Evolutionary conservation across 1,284 basidiomycete genomes (phyloP).

Genomic region (Pisolithus thermaeus): DNA sequence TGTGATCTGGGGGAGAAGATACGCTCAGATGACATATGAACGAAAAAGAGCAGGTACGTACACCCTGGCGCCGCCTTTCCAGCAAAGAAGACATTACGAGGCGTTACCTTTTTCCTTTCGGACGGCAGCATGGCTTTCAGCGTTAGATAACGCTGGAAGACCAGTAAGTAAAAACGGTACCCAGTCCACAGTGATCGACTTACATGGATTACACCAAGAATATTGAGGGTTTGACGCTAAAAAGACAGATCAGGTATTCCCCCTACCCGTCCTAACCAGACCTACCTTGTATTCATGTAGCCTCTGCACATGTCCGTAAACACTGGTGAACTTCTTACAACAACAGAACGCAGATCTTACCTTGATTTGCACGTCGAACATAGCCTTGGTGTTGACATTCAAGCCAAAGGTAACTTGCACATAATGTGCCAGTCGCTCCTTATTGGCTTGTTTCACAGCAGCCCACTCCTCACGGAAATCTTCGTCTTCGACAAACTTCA

Average conservation of each 20-base stretch:
- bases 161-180: slow-evolving; percentile 4
- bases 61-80: slow-evolving; percentile 84
- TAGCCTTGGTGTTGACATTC: slow-evolving; percentile 69
- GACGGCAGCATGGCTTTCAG: slow-evolving; percentile 74
- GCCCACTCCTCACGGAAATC: slow-evolving; percentile 76
- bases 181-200: slow-evolving; percentile 16
- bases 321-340: not conserved
- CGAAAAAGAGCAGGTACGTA: slow-evolving; percentile 31
- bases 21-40: slow-evolving; percentile 5
- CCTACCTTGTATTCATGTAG: slow-evolving; percentile 82
- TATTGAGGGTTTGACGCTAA: slow-evolving; percentile 80
- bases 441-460: slow-evolving; percentile 81
- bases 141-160: slow-evolving; percentile 67
- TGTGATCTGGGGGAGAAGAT: slow-evolving; percentile 47
- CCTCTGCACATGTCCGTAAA: slow-evolving; percentile 37
- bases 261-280: not conserved
- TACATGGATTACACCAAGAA: slow-evolving; percentile 81
- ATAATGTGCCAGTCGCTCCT: slow-evolving; percentile 75
- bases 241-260: not conserved
- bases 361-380: slow-evolving; percentile 94
- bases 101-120: slow-evolving; percentile 75
- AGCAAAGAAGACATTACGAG: slow-evolving; percentile 84
- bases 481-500: slow-evolving; percentile 64
- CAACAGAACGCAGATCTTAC: slow-evolving; percentile 28
- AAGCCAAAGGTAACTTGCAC: slow-evolving; percentile 73